Base-by-base conservation (phyloP, 2,329 filamentous ascomycete species). In the Clonostachys sp. region DNA sequence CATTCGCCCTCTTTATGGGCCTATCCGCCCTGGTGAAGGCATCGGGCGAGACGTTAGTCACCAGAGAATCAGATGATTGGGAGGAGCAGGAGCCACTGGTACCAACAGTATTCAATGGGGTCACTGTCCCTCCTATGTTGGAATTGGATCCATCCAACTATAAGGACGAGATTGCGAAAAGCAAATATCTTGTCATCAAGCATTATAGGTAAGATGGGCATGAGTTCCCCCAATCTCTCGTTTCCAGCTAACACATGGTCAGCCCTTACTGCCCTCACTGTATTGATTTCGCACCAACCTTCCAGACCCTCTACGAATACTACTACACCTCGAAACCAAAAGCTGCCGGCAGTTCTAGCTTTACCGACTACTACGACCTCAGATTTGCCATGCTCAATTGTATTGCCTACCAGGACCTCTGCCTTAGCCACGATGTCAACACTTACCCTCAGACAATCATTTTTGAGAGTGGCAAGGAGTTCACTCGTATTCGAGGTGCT, bases 251-350 rank as follows among this genome's bases (percentile, higher is more conserved):
- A 52, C 51, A 41, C 44, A 64, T 58, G 60, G 33, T 8, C 49
- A 83, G 80, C 57, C 80, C 80, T 12, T 81, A 73, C 54, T 83
- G 80, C 66, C 77, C 77, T 42, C 90, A 96, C 66, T 96, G 91
- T 71, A 78, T 78, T 63, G 74, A 78, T 44, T 88, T 90, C 60
- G 90, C 89, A 45, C 94, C 94, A 8, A 85, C 82, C 45, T 96
- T 83, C 75, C 91, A 97, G 68, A 96, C 91, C 6, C 68, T 92
- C 13, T 96, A 97, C 75, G 94, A 99, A 71, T 96, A 85, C 67
- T 99, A 96, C 72, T 74, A 89, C 71, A 96, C 91, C 36, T 94
- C 89, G 36, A 85, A 90, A 58, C 86, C 87, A 14, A 57, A 72
- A 65, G 55, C 79, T 71, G 68, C 78, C 70, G 57, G 74, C 63